phyloP scores from a whole-genome alignment of 2,329 filamentous ascomycete species.

The Pseudogymnoascus sp. region DNA sequence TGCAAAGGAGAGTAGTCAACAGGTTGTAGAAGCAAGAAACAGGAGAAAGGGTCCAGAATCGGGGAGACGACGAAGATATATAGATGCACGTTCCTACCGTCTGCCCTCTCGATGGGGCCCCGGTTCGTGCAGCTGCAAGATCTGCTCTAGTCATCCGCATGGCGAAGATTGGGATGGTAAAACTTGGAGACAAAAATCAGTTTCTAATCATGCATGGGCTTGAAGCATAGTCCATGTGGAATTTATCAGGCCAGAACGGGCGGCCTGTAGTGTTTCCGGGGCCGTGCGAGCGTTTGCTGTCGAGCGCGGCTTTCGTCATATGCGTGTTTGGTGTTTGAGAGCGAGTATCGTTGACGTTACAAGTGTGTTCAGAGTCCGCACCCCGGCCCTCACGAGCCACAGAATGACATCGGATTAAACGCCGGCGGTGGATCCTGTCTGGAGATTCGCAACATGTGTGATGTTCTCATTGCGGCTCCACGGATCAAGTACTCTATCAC shows the following conservation, averaged over 20 bases:
- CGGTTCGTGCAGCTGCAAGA: not conserved
- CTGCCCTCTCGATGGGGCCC: not conserved
- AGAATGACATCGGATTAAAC: not conserved
- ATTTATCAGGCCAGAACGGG: constrained; percentile 1
- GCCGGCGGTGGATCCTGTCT: not conserved
- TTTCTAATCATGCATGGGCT: constrained; percentile 7
- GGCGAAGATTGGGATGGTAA: constrained; percentile 2
- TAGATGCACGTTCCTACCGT: not conserved
- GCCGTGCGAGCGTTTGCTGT: constrained; percentile 1
- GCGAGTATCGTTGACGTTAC: constrained; percentile 4
- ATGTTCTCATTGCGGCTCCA: not conserved
- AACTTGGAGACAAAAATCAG: not conserved
- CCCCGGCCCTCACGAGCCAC: not conserved
- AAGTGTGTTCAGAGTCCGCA: constrained; percentile 2
- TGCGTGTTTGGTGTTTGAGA: constrained; percentile 4
- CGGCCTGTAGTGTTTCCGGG: not conserved
- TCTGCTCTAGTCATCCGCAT: constrained; percentile 7
- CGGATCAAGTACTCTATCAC: constrained; percentile 14
- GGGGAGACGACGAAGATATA: constrained; percentile 32
- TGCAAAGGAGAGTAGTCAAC: constrained; percentile 27
- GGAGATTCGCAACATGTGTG: not conserved
- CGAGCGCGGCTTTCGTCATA: not conserved
- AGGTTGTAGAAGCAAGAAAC: constrained; percentile 25
- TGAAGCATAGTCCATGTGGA: not conserved
- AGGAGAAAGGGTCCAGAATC: constrained; percentile 13